Percentiles rank a stretch among this genome's conserved stretches.
These are phyloP conservation scores for Pythium aristosporum DNA, from an alignment of 352 stramenopile genomes.

Conservation along the genomic window DNA sequence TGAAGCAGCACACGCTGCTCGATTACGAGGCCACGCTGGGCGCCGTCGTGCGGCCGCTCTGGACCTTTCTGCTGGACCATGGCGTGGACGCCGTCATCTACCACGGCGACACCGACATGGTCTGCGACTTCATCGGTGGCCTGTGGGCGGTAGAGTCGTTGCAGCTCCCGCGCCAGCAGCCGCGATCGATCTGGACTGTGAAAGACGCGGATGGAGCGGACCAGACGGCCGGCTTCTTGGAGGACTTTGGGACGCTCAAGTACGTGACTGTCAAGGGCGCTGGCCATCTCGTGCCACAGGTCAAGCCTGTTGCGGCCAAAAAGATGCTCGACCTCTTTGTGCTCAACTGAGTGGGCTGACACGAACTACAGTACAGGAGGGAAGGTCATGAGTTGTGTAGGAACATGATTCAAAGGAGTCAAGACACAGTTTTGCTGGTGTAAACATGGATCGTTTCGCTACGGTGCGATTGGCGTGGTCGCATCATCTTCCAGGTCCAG, in stretches of 20 bases:
- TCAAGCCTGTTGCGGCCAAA: conserved; percentile 69
- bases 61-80: conserved; percentile 48
- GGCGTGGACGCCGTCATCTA: conserved; percentile 64
- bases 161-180: conserved; percentile 38
- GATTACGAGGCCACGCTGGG: conserved; percentile 54
- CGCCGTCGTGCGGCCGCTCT: conserved; percentile 52
- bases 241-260: conserved; percentile 76
- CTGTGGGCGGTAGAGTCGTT: conserved; percentile 73
- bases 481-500: conserved; percentile 11
- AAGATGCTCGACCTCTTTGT: conserved; percentile 75
- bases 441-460: background rate
- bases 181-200: conserved; percentile 43
- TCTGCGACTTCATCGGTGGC: conserved; percentile 66
- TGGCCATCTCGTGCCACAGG: conserved; percentile 87
- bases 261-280: conserved; percentile 92
- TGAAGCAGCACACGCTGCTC: conserved; percentile 39
- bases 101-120: conserved; percentile 69
- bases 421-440: background rate
- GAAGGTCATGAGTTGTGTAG: too few relatives aligned
- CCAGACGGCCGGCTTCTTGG: conserved; percentile 85
- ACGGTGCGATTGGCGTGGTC: background rate
- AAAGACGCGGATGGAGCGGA: conserved; percentile 28
- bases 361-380: too few relatives aligned
- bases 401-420: background rate
- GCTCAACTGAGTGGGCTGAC: conserved; percentile 32